Conservation (phyloP, 2,329 filamentous ascomycete genomes). For the Neofusicoccum sp. region DNA sequence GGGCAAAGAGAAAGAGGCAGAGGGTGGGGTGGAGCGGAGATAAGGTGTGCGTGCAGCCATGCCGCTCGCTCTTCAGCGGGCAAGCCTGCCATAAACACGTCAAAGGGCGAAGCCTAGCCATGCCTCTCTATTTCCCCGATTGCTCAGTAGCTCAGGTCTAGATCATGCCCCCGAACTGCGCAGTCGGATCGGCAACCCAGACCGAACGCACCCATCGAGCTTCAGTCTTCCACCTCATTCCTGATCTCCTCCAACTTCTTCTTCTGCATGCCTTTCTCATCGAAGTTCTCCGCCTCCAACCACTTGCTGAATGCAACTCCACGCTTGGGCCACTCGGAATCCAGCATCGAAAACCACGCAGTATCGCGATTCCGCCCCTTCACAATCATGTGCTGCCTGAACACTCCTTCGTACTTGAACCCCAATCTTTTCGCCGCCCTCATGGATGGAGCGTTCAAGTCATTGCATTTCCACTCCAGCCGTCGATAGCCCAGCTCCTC, state of each 20-base stretch:
- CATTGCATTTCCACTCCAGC: conserved; percentile 65
- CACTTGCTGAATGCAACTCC: conserved; percentile 53
- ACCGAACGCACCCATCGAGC: too few relatives aligned
- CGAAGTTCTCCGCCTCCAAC: conserved; percentile 57
- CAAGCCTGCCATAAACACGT: too few relatives aligned
- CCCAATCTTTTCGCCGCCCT: conserved; percentile 58
- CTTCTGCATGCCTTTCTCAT: conserved; percentile 52
- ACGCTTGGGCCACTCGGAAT: conserved; percentile 56
- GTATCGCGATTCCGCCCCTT: conserved; percentile 60
- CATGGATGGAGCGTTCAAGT: conserved; percentile 54
- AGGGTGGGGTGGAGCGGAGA: too few relatives aligned
- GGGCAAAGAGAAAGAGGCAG: too few relatives aligned
- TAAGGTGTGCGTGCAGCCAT: too few relatives aligned
- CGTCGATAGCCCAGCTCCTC: conserved; percentile 53
- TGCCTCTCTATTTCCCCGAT: too few relatives aligned
- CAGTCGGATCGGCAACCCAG: too few relatives aligned
- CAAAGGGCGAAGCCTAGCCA: too few relatives aligned
- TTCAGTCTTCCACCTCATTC: neutral
- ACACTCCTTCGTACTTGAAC: conserved; percentile 59
- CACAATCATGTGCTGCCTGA: conserved; percentile 61
- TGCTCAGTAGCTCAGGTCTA: too few relatives aligned
- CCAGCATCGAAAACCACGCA: conserved; percentile 58
- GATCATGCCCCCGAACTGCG: too few relatives aligned
- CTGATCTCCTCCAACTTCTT: conserved; percentile 43
- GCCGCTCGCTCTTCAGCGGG: too few relatives aligned